Evolutionary conservation across 371 early-diverging fungal species (phyloP), one percentile per base, ranked within the genome.

Genomic region (Amoeboradix gromovi): DNA sequence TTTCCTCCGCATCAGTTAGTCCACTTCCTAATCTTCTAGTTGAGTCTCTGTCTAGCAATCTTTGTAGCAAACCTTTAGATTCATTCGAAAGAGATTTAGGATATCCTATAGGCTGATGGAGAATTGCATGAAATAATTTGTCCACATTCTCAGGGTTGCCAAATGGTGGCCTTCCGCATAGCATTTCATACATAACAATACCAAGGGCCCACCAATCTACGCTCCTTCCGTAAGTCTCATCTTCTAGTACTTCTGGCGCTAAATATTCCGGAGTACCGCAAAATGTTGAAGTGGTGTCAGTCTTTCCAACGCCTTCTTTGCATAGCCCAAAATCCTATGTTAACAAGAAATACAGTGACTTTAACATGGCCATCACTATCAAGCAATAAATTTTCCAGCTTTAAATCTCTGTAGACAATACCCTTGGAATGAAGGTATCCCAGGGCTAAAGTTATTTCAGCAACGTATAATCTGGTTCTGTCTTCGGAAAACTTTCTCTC

Each of bases 121-220:
- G 74, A 74, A 94, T 96, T 1, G 92, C 86, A 70, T 90, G 89
- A 76, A 89, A 92, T 69, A 94, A 92, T 75, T 93, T 91, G 66
- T 92, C 90, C n/a, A n/a, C n/a, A n/a, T n/a, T n/a, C 74, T 92
- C 94, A 70, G 89, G 88, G 66, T 89, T 88, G 67, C 94, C 93
- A 83, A 96, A 96, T 48, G 97, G 97, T 12, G 89, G 82, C 77
- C 81, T 88, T 30, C 93, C 92, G 31, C 91, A 77, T 66, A 93
- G 75, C 93, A 98, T 92, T 80, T 98, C 95, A 75, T 94, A 98
- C 66, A 98, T 84, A 73, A 98, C 77, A 1, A 98, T 94, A 69
- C 98, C 99, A 75, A 95, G 88, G 0, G 98, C 91, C 99, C 99
- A 99, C 92, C 98, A 94, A 78, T 99, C 99, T 0, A 92, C 94